Conservation (phyloP, 257 asterid genomes). For the Nyctanthes arbortristis region DNA sequence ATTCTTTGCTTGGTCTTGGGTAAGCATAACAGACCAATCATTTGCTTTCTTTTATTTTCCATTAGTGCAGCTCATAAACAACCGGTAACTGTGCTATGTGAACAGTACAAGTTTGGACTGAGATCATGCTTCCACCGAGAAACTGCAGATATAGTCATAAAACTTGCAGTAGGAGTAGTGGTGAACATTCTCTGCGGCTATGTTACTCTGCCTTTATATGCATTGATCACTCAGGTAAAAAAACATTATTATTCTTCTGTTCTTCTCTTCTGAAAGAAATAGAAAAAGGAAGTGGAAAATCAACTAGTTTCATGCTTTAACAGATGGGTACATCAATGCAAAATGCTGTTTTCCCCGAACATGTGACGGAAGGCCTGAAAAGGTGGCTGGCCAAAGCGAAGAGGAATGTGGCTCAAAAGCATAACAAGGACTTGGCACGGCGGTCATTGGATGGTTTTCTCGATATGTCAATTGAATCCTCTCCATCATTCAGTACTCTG, state of each 20-base stretch:
- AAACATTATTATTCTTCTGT: background rate
- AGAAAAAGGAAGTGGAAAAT: background rate
- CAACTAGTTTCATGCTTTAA: background rate
- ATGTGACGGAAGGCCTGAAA: constrained; percentile 47
- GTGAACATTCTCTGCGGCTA: constrained; percentile 76
- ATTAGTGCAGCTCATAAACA: background rate
- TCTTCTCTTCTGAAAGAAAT: too few species aligned
- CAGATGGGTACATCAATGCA: constrained; percentile 75
- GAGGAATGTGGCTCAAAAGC: constrained; percentile 45
- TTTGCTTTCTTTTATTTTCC: background rate
- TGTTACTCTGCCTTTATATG: constrained; percentile 71
- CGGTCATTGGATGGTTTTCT: constrained; percentile 35
- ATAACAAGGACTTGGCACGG: constrained; percentile 14
- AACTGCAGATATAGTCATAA: constrained; percentile 56
- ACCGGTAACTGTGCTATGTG: constrained; percentile 2
- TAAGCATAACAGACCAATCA: constrained; percentile 26
- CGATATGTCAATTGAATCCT: constrained; percentile 36
- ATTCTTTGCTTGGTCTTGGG: constrained; percentile 78
- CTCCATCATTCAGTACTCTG: constrained; percentile 38
- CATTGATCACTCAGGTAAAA: constrained; percentile 70
- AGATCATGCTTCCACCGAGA: constrained; percentile 65
- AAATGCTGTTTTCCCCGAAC: constrained; percentile 50
- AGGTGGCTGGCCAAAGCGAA: constrained; percentile 65
- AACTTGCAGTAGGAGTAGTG: constrained; percentile 48
- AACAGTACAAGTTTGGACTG: constrained; percentile 58